Evolutionary conservation across 768 basidiomycete species (phyloP).

Genomic region (Mycena albidolilacea): DNA sequence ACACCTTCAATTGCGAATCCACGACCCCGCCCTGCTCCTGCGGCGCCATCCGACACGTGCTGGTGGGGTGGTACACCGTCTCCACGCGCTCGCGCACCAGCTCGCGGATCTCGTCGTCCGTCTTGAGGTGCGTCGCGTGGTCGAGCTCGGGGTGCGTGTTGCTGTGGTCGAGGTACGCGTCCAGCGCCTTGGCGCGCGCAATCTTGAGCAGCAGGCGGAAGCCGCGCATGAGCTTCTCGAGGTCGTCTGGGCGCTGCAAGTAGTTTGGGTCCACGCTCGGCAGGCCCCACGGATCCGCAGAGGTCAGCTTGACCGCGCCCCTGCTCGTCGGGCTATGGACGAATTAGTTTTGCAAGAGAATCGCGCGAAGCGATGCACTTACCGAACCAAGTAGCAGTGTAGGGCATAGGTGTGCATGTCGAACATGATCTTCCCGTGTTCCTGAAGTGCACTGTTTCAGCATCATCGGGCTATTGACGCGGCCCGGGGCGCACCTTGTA

Average conservation of each 20-base stretch:
- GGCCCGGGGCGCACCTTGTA: slow-evolving; percentile 51
- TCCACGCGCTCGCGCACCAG: slow-evolving; percentile 58
- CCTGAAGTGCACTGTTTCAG: slow-evolving; percentile 40
- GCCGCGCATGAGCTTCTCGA: slow-evolving; percentile 60
- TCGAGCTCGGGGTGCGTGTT: slow-evolving; percentile 56
- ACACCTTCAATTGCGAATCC: slow-evolving; percentile 43
- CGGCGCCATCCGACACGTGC: slow-evolving; percentile 65
- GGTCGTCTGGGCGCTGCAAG: slow-evolving; percentile 56
- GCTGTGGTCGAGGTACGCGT: slow-evolving; percentile 53
- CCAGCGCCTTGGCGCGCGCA: slow-evolving; percentile 57
- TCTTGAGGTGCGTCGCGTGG: slow-evolving; percentile 53
- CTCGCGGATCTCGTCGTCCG: slow-evolving; percentile 59
- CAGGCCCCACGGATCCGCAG: slow-evolving; percentile 58
- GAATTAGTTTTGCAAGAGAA: not conserved
- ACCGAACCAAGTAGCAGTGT: slow-evolving; percentile 62
- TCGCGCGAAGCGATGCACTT: not conserved
- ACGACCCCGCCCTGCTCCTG: slow-evolving; percentile 52
- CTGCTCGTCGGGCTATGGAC: slow-evolving; percentile 56
- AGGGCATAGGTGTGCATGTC: slow-evolving; percentile 57
- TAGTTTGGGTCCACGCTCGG: slow-evolving; percentile 65
- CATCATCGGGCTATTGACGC: not conserved
- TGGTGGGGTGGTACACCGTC: slow-evolving; percentile 65
- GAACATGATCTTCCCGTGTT: slow-evolving; percentile 54
- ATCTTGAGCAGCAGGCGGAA: slow-evolving; percentile 56
- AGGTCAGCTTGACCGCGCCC: slow-evolving; percentile 57